phyloP scores from a whole-genome alignment of 1,139 yeast species.

The Protomyces gravidus region DNA sequence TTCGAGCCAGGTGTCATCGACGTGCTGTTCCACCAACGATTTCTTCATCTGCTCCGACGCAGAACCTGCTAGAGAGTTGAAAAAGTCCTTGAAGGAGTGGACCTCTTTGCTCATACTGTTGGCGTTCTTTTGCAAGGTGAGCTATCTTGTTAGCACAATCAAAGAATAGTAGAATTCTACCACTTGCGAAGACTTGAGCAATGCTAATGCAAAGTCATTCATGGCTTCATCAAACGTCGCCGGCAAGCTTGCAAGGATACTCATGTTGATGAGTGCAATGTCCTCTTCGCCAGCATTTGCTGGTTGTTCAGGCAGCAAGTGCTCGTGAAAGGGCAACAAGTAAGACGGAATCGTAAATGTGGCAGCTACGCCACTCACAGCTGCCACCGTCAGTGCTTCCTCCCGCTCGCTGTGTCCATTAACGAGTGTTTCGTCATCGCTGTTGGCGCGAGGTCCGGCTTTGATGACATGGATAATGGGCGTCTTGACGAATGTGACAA shows the following conservation, averaged over 20 bases:
- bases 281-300: neutral
- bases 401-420: neutral
- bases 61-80: constrained; percentile 1
- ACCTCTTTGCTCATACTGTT: constrained; percentile 17
- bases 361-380: constrained; percentile 4
- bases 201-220: constrained; percentile 11
- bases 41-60: constrained; percentile 21
- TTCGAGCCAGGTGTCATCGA: constrained; percentile 24
- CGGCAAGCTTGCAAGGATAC: constrained; percentile 13
- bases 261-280: constrained; percentile 14
- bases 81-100: constrained; percentile 9
- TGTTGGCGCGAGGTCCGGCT: neutral
- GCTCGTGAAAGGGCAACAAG: constrained; percentile 21
- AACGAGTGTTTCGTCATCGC: neutral
- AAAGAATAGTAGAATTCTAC: neutral
- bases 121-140: constrained; percentile 21
- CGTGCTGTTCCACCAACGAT: constrained; percentile 17
- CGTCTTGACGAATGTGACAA: constrained; percentile 13
- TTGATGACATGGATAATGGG: constrained; percentile 1
- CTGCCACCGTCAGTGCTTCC: neutral
- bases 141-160: neutral
- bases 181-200: constrained; percentile 20
- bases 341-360: constrained; percentile 17
- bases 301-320: constrained; percentile 10
- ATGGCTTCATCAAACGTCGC: constrained; percentile 11